Evolutionary conservation across 2,329 filamentous ascomycete species (phyloP).

Genomic region (Fusarium sulawesiense): DNA sequence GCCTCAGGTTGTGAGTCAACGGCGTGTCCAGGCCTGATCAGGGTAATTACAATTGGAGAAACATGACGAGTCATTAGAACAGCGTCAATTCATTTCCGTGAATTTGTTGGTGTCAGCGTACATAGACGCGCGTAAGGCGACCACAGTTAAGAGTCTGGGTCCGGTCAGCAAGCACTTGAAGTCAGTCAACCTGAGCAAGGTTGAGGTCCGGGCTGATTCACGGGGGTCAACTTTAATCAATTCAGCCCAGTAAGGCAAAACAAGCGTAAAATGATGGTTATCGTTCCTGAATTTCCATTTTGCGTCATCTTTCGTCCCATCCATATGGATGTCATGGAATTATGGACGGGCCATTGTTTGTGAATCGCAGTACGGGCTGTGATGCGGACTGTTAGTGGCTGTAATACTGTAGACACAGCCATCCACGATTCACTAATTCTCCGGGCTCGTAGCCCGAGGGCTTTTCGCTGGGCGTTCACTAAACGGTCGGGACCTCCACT

Average conservation of each 20-base stretch:
- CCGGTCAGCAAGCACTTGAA: not conserved
- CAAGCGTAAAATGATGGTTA: not conserved
- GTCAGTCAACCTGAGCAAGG: not conserved
- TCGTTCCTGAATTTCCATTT: not conserved
- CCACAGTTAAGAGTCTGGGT: not conserved
- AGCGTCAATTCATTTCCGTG: not conserved
- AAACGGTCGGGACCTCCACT: not conserved
- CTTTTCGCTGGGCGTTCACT: not conserved
- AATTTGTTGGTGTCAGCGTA: not conserved
- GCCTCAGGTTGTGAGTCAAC: not conserved
- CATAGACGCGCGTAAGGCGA: not conserved
- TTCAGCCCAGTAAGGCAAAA: not conserved
- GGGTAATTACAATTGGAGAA: not conserved
- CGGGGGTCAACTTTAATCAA: not conserved
- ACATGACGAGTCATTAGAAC: not conserved
- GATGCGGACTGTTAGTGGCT: not conserved
- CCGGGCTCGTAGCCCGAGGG: not conserved
- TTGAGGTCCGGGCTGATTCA: not conserved
- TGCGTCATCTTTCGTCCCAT: not conserved
- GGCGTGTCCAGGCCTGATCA: not conserved
- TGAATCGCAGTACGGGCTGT: not conserved
- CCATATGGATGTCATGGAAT: not conserved
- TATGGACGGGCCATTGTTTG: not conserved
- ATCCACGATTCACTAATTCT: not conserved
- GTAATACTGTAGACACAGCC: not conserved